Evolutionary conservation across 768 basidiomycete genomes (phyloP).

Genomic region (Suillus subalutaceus): DNA sequence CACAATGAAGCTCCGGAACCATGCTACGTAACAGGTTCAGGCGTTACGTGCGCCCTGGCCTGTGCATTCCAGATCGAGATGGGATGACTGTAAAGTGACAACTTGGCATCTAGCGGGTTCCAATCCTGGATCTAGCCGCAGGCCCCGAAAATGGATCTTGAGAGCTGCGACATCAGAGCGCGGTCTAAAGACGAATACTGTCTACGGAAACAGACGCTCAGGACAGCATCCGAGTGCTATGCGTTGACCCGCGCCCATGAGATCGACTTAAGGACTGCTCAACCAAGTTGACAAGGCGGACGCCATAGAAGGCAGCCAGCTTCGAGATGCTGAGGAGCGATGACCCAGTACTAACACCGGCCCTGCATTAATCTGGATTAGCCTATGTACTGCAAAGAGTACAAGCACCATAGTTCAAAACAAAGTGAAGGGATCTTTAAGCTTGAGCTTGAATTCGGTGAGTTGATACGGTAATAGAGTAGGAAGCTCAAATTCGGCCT

Average conservation of each 20-base stretch:
- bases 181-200: no score
- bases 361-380: no score
- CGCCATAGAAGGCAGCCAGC: not conserved
- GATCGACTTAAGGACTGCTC: not conserved
- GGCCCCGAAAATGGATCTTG: not conserved
- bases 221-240: not conserved
- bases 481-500: no score
- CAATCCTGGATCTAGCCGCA: not conserved
- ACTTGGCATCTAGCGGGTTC: not conserved
- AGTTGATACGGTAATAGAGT: no score
- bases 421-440: not conserved
- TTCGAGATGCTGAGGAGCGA: not conserved
- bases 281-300: not conserved
- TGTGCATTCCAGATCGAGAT: not conserved
- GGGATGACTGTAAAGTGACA: not conserved
- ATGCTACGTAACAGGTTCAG: not conserved
- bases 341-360: not conserved
- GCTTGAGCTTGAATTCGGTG: no score
- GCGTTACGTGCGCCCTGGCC: not conserved
- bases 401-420: not conserved
- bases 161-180: not conserved
- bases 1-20: not conserved
- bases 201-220: not conserved
- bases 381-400: not conserved
- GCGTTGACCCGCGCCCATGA: not conserved